phyloP scores from a whole-genome alignment of 192 early-diverging fungal species.

The Diversispora epigaea region DNA sequence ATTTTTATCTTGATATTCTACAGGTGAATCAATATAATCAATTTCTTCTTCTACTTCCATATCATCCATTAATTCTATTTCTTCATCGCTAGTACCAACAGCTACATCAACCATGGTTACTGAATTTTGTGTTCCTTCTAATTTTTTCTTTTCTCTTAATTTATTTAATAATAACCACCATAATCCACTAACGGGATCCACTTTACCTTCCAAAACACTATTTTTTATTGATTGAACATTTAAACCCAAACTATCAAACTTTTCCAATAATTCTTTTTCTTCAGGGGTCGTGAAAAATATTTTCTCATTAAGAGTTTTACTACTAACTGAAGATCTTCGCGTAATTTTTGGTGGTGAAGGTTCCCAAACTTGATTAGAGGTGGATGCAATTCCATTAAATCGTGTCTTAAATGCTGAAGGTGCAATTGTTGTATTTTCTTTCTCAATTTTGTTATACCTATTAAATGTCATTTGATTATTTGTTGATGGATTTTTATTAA shows the following conservation, averaged over 20 bases:
- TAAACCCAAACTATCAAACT: slow-evolving; percentile 28
- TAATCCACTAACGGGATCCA: slow-evolving; percentile 28
- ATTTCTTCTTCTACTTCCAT: slow-evolving; percentile 17
- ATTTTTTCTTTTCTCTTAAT: slow-evolving; percentile 27
- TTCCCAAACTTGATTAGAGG: not conserved
- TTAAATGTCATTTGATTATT: slow-evolving; percentile 13
- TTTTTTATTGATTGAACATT: slow-evolving; percentile 22
- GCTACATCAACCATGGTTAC: slow-evolving; percentile 24
- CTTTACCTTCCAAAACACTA: slow-evolving; percentile 32
- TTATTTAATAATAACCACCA: slow-evolving; percentile 32
- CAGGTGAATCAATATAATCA: slow-evolving; percentile 2
- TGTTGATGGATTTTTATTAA: not conserved
- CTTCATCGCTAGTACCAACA: slow-evolving; percentile 30
- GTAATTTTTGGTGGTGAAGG: slow-evolving; percentile 24
- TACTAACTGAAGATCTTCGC: slow-evolving; percentile 29
- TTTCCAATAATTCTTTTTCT: slow-evolving; percentile 34
- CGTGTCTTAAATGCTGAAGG: slow-evolving; percentile 27
- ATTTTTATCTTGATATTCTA: not conserved
- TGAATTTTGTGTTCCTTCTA: not conserved
- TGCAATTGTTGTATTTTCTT: not conserved
- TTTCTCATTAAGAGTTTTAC: slow-evolving; percentile 33
- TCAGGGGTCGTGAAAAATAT: slow-evolving; percentile 24
- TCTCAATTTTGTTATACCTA: not conserved
- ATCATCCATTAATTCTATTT: slow-evolving; percentile 3
- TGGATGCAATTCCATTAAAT: not conserved